A percentile compares a stretch with the other conserved stretches of the same genome.
Evolutionary conservation across 257 asterid genomes (phyloP).

Genomic region (Solanum lignicaule): DNA sequence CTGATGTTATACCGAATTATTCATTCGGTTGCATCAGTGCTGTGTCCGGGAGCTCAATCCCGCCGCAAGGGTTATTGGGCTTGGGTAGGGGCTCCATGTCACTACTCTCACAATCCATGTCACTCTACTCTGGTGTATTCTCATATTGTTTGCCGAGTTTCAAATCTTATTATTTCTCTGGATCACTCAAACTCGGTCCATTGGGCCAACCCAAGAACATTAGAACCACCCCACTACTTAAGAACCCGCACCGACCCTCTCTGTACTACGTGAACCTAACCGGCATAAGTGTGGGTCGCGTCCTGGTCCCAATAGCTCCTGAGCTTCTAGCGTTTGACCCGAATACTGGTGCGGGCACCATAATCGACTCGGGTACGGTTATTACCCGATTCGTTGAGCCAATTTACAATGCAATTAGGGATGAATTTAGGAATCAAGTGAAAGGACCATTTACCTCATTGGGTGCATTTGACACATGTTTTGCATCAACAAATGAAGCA

Average conservation of each 20-base stretch:
- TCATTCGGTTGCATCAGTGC: slow-evolving; percentile 70
- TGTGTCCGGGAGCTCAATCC: slow-evolving; percentile 48
- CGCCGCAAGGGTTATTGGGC: slow-evolving; percentile 84
- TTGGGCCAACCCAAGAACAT: slow-evolving; percentile 69
- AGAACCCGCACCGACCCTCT: slow-evolving; percentile 72
- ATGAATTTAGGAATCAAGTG: slow-evolving; percentile 58
- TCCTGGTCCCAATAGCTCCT: slow-evolving; percentile 43
- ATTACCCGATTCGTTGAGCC: slow-evolving; percentile 71
- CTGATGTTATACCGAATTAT: slow-evolving; percentile 42
- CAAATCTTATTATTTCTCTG: slow-evolving; percentile 73
- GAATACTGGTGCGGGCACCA: slow-evolving; percentile 68
- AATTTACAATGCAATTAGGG: slow-evolving; percentile 40
- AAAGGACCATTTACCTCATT: slow-evolving; percentile 47
- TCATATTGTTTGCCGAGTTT: slow-evolving; percentile 82
- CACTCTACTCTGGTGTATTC: slow-evolving; percentile 62
- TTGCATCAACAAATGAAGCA: slow-evolving; percentile 45
- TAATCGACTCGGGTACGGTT: slow-evolving; percentile 89
- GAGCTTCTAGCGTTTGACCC: slow-evolving; percentile 57
- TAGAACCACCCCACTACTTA: slow-evolving; percentile 67
- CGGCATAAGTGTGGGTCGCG: slow-evolving; percentile 63
- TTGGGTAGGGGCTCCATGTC: slow-evolving; percentile 85
- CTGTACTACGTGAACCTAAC: slow-evolving; percentile 80
- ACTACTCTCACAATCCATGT: slow-evolving; percentile 54
- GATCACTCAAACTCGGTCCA: slow-evolving; percentile 82
- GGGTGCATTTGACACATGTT: slow-evolving; percentile 89